Evolutionary conservation across 306 rosid genomes (phyloP), one percentile per base, ranked within the genome.

Genomic region (Vachellia collinsii): DNA sequence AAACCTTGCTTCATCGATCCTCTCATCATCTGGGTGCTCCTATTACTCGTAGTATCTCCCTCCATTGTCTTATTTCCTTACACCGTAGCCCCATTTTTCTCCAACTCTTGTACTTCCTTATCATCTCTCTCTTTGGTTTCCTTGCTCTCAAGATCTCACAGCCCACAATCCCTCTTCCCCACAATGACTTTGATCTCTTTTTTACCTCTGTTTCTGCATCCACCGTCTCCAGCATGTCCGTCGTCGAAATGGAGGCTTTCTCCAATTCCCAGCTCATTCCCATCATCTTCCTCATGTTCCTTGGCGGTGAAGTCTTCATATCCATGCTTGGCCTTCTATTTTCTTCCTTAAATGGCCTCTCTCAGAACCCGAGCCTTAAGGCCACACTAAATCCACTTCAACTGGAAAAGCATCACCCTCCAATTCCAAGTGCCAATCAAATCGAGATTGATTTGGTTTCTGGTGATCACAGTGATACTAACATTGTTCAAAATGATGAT

Each of bases 211-310:
- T 91, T 73, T 94, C 98, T 19, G 86, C 94, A 19, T 41, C 87
- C 62, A 91, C 97, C 0, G 90, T 88, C n/a, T 92, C 98, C 16
- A 94, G 98, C 86, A 87, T 92, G 94, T 85, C 91, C 0, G 81
- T 86, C 0, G 23, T 91, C 0, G 95, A 94, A 83, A 92, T 91
- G 93, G 94, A 70, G 53, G 11, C 74, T 46, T 84, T 90, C 67
- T 86, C 91, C 20, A 85, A 88, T 48, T 29, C 79, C 54, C 94
- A 90, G 34, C 94, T 90, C 51, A 6, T 85, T 47, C 83, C 86
- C 46, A 56, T 90, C 39, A 87, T 88, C 46, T 51, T 84, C 34
- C 77, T 90, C 62, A 94, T 94, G 97, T 79, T 92, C 0, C 3
- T 77, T 0, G 97, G 97, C 9, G 92, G 97, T 0, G 97, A 94